Base-by-base conservation (phyloP, 2,329 filamentous ascomycete genomes). In the Orbilia quercus region DNA sequence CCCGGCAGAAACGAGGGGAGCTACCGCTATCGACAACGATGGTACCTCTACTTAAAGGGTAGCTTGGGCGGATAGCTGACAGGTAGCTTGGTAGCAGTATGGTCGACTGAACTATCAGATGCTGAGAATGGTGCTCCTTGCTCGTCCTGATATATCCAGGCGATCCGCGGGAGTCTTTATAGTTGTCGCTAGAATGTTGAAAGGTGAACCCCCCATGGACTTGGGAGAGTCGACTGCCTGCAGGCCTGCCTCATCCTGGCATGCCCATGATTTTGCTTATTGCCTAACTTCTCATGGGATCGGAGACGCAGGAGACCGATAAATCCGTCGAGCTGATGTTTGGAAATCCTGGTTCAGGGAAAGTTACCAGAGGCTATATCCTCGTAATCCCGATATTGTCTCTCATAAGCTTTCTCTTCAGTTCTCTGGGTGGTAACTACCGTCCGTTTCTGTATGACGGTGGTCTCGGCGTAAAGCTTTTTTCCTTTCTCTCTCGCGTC, bases 1-100 rank as follows among this genome's bases (percentile, higher is more conserved):
- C 50, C 16, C 16, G 14, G 16, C 20, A 45, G 38, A 45, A 40
- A 45, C 47, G 34, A 14, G 47, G 51, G 47, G 7, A 34, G 45
- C 44, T 67, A 53, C 20, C 22, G 38, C 31, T 18, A 28, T 44
- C 18, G 20, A 36, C 28, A 57, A 55, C 40, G 42, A 36, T 14
- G 44, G 47, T 58, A 64, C 51, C 67, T 62, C 53, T 73, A 66
- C 7, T 48, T 36, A 55, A 69, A 54, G 54, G 38, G 25, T 69
- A 55, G 11, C 45, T 40, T 55, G 16, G 5, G 22, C 25, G 14
- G 40, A 36, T 36, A 55, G 38, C 50, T 20, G 20, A n/a, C 31
- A 45, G 20, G 20, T 57, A 34, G 12, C 42, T 65, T 44, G 16
- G 44, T 44, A 22, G 47, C 9, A 18, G 31, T 65, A 36, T 12